A percentile compares a stretch with the other conserved stretches of the same genome.
Evolutionary conservation across 768 basidiomycete species (phyloP).

Genomic region (Pilatotrama ljubarskyi): DNA sequence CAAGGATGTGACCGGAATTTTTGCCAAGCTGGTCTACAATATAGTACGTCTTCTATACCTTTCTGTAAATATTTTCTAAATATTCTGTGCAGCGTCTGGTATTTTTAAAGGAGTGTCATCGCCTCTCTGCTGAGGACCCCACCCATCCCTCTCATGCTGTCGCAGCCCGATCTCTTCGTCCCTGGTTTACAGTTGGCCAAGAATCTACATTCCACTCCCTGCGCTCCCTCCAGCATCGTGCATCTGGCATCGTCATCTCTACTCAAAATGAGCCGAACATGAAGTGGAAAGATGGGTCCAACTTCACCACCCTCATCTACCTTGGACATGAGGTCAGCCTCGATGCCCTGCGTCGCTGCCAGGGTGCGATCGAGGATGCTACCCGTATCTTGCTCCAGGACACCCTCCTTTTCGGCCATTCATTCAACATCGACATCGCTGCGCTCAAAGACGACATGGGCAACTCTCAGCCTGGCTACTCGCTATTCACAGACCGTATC

Average conservation of each 20-base stretch:
- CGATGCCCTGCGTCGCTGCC: neutral
- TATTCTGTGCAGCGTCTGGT: neutral
- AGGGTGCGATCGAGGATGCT: slow-evolving; percentile 1
- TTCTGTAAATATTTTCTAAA: neutral
- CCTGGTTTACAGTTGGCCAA: slow-evolving; percentile 24
- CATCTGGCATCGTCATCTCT: neutral
- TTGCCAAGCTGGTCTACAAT: slow-evolving; percentile 5
- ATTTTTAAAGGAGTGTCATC: slow-evolving; percentile 1
- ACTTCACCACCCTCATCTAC: slow-evolving; percentile 1
- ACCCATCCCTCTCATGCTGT: slow-evolving; percentile 20
- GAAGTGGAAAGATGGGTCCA: neutral
- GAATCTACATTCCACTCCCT: slow-evolving; percentile 9
- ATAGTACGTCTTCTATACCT: neutral
- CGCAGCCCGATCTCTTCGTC: slow-evolving; percentile 23
- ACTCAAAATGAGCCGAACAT: slow-evolving; percentile 12
- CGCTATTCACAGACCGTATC: slow-evolving; percentile 4
- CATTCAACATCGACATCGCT: slow-evolving; percentile 4
- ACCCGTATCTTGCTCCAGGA: neutral
- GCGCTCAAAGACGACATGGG: slow-evolving; percentile 8
- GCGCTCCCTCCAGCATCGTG: neutral
- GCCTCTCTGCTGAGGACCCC: neutral
- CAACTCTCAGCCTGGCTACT: slow-evolving; percentile 1
- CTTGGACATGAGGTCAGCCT: slow-evolving; percentile 4
- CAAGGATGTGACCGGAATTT: slow-evolving; percentile 1
- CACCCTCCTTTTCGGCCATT: slow-evolving; percentile 2